Evolutionary conservation across 345 rosid genomes (phyloP), one percentile per base, ranked within the genome.

Genomic region (sweet orange (Citrus sinensis)): DNA sequence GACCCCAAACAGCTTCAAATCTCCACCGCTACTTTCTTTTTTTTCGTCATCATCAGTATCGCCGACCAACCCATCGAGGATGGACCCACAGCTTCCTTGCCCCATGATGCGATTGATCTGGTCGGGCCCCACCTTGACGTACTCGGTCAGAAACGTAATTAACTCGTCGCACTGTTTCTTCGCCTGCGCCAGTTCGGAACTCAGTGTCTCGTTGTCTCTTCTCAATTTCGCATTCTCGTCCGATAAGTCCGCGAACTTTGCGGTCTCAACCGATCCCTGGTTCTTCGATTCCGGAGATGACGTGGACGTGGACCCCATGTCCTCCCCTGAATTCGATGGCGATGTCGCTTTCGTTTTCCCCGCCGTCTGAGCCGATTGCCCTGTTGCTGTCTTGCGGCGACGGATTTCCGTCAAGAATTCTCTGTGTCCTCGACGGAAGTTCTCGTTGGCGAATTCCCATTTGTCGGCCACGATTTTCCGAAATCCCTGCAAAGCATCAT

Each of bases 161-260:
- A 95, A 79, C 85, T 92, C 94, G 42, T 92, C 96, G 30, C 96
- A 88, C 49, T 90, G 92, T 82, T 80, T 91, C 89, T 91, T 95
- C 74, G 92, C 90, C 83, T 88, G 93, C 67, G 89, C 92, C 66
- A 95, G 91, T 85, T 95, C 94, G 30, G 88, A 80, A 89, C 91
- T 89, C 58, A 95, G 73, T 60, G 63, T 77, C 82, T 86, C 92
- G 82, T 93, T 95, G 77, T 95, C 94, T 42, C 82, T 84, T 77
- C 82, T 95, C 87, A 95, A 84, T 80, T 87, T 91, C 87, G 94
- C 94, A 86, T 95, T 95, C 89, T 95, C 97, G 64, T 77, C 97
- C 1, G 96, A 85, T 39, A 94, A 64, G 30, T 85, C 97, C 0
- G 92, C 90, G 9, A 87, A 80, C 61, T 89, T 67, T 2, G 85